Percentiles rank a stretch among this genome's conserved stretches.
Conservation (phyloP, 768 basidiomycete species). For the Strobilomyces confusus region DNA sequence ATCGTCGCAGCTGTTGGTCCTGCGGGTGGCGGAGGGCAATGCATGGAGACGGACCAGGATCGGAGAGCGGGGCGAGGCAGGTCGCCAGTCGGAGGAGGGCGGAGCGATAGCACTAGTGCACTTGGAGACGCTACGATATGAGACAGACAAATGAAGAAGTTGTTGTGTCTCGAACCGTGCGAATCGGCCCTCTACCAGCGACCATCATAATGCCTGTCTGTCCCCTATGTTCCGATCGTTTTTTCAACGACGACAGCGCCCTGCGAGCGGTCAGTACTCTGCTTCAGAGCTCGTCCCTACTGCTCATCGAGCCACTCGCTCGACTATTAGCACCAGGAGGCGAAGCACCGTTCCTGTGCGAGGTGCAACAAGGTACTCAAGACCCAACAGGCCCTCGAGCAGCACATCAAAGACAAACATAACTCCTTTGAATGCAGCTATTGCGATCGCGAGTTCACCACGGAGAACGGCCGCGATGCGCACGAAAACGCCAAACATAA, state of each 20-base stretch:
- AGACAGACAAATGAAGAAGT: neutral
- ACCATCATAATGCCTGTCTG: slow-evolving; percentile 19
- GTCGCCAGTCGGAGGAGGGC: neutral
- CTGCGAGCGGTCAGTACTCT: slow-evolving; percentile 15
- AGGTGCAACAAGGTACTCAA: slow-evolving; percentile 4
- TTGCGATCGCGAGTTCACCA: slow-evolving; percentile 11
- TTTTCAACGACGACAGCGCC: slow-evolving; percentile 10
- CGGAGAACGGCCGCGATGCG: neutral
- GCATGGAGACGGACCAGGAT: slow-evolving; percentile 1
- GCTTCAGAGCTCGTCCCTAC: neutral
- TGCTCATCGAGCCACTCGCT: neutral
- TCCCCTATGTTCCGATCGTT: slow-evolving; percentile 14
- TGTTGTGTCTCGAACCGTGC: slow-evolving; percentile 16
- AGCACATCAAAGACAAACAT: slow-evolving; percentile 15
- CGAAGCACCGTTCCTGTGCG: slow-evolving; percentile 1
- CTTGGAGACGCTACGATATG: neutral
- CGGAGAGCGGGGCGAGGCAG: neutral
- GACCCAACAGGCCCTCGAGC: slow-evolving; percentile 11
- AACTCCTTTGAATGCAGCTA: slow-evolving; percentile 10
- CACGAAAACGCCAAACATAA: slow-evolving; percentile 6
- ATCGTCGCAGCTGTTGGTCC: slow-evolving; percentile 14
- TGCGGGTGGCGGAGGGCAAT: slow-evolving; percentile 9
- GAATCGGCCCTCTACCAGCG: neutral
- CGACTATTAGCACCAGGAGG: slow-evolving; percentile 15
- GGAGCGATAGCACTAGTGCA: neutral